A percentile compares a stretch with the other conserved stretches of the same genome.
These are phyloP conservation scores for Paraphoma sp. DNA, from an alignment of 2,329 filamentous ascomycete genomes.

Conservation along the genomic window DNA sequence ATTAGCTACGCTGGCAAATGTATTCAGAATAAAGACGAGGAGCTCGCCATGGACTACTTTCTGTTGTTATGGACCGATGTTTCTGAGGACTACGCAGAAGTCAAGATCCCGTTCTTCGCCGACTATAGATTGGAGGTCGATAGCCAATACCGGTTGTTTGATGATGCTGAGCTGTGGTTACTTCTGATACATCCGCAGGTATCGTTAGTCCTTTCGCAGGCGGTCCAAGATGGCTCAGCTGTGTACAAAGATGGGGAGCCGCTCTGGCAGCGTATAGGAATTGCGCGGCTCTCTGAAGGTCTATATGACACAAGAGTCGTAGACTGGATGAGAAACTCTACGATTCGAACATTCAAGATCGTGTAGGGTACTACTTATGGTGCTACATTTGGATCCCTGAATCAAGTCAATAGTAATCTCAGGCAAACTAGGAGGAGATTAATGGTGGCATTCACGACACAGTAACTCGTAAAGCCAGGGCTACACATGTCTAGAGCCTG, in stretches of 20 bases:
- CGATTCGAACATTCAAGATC: neutral
- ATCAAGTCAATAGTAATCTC: too few relatives aligned
- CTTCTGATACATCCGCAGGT: neutral
- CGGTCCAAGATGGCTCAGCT: neutral
- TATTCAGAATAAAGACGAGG: too few relatives aligned
- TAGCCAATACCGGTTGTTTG: neutral
- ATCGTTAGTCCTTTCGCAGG: neutral
- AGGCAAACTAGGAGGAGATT: too few relatives aligned
- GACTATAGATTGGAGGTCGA: neutral
- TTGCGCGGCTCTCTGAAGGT: neutral
- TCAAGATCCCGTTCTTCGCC: neutral
- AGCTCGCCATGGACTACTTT: neutral
- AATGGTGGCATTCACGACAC: too few relatives aligned
- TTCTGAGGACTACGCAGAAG: neutral
- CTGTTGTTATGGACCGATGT: neutral
- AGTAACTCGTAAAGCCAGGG: too few relatives aligned
- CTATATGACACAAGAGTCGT: neutral
- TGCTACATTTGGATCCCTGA: too few relatives aligned
- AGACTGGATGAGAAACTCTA: neutral
- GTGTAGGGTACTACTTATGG: neutral
- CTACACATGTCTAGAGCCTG: too few relatives aligned
- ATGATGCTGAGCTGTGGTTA: neutral
- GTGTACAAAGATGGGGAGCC: neutral
- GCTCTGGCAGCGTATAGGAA: neutral
- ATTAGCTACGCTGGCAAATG: too few relatives aligned